These are phyloP conservation scores for Hansenula sp. DNA, from an alignment of 1,139 yeast genomes.

Conservation along the genomic window DNA sequence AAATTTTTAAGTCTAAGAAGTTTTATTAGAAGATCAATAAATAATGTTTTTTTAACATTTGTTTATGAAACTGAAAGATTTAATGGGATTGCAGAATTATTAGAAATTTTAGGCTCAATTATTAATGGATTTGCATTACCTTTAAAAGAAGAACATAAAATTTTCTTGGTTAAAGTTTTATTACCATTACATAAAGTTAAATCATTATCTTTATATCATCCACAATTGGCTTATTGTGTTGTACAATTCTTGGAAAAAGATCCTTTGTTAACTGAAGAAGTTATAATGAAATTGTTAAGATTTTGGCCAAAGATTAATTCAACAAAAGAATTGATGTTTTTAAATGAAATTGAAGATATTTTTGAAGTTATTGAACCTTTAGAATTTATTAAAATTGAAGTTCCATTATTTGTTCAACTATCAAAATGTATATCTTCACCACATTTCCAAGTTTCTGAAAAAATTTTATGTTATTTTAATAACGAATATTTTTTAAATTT, in stretches of 20 bases:
- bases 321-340: slow-evolving; percentile 92
- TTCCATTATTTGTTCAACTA: slow-evolving; percentile 89
- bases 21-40: slow-evolving; percentile 86
- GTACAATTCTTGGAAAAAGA: slow-evolving; percentile 96
- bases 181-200: slow-evolving; percentile 93
- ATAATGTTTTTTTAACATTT: slow-evolving; percentile 88
- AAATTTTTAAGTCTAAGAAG: slow-evolving; percentile 88
- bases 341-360: slow-evolving; percentile 94
- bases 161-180: slow-evolving; percentile 81
- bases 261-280: slow-evolving; percentile 88
- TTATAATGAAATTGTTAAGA: slow-evolving; percentile 84
- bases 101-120: slow-evolving; percentile 93
- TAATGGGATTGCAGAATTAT: slow-evolving; percentile 91
- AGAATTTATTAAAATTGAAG: slow-evolving; percentile 88
- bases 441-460: slow-evolving; percentile 96
- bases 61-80: slow-evolving; percentile 93
- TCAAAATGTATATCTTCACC: slow-evolving; percentile 93
- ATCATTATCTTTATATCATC: slow-evolving; percentile 84
- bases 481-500: slow-evolving; percentile 89
- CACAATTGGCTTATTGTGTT: slow-evolving; percentile 94
- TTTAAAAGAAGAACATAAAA: slow-evolving; percentile 92
- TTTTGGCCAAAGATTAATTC: slow-evolving; percentile 98
- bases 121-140: slow-evolving; percentile 98
- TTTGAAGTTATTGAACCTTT: slow-evolving; percentile 94
- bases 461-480: slow-evolving; percentile 91